Evolutionary conservation across 164 flowering plant genomes (phyloP).

Genomic region (Magnolia kwangsiensis): DNA sequence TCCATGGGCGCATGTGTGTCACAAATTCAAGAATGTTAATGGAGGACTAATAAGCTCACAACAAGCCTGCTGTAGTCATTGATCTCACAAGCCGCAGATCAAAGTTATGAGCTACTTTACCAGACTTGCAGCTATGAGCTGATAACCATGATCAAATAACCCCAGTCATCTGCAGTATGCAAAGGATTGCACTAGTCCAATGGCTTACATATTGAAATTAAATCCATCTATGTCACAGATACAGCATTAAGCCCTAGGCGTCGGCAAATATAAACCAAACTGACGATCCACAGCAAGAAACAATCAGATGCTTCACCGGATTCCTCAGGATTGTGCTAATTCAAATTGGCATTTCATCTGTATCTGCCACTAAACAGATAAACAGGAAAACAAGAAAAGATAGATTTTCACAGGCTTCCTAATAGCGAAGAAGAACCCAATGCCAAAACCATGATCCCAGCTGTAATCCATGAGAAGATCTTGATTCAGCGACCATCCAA

Average conservation of each 20-base stretch:
- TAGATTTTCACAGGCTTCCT: conserved; percentile 6
- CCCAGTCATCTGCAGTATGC: conserved; percentile 5
- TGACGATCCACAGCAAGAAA: conserved; percentile 18
- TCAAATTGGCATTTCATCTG: background rate
- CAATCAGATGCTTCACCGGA: background rate
- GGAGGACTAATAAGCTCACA: conserved; percentile 20
- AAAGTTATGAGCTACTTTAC: conserved; percentile 3
- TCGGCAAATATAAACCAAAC: conserved; percentile 12
- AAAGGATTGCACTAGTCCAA: conserved; percentile 4
- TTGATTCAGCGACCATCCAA: conserved; percentile 9
- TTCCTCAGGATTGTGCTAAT: background rate
- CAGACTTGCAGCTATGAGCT: conserved; percentile 8
- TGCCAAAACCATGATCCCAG: conserved; percentile 5
- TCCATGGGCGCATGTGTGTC: conserved; percentile 17
- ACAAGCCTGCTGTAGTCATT: conserved; percentile 17
- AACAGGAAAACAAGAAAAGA: background rate
- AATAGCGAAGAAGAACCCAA: conserved; percentile 3
- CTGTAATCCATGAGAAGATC: conserved; percentile 5
- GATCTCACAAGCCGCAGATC: conserved; percentile 18
- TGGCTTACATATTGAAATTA: conserved; percentile 6
- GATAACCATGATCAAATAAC: background rate
- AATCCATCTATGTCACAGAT: conserved; percentile 10
- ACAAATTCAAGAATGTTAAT: conserved; percentile 21
- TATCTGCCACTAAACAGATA: conserved; percentile 2
- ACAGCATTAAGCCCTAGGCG: conserved; percentile 5